A percentile compares a stretch with the other conserved stretches of the same genome.
These are phyloP conservation scores for Bipolaris sorokiniana DNA, from an alignment of 2,329 filamentous ascomycete species.

Conservation along the genomic window DNA sequence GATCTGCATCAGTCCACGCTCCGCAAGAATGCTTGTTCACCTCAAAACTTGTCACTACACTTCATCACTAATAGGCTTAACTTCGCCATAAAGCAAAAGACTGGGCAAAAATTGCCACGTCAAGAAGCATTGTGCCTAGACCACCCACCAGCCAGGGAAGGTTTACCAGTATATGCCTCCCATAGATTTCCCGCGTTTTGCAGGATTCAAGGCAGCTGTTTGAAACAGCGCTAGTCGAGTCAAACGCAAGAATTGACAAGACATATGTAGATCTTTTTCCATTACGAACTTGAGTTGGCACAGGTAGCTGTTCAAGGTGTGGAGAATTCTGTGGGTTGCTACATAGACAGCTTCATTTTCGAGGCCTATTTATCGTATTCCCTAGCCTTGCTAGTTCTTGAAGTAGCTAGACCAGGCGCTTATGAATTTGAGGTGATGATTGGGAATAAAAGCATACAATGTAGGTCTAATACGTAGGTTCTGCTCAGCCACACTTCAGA, in stretches of 20 bases:
- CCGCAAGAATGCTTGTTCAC: too few relatives aligned
- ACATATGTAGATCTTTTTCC: not conserved
- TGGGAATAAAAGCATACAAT: not conserved
- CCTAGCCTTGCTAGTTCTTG: not conserved
- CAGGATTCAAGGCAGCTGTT: not conserved
- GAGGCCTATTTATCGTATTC: not conserved
- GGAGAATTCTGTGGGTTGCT: not conserved
- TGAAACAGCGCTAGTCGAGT: not conserved
- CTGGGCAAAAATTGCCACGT: not conserved
- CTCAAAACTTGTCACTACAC: not conserved
- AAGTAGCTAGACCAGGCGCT: not conserved
- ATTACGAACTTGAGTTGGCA: not conserved
- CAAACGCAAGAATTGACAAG: not conserved
- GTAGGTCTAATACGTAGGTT: not conserved
- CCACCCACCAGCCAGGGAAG: not conserved
- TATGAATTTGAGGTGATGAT: not conserved
- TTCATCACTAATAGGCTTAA: not conserved
- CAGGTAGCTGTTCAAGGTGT: not conserved
- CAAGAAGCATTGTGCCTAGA: not conserved
- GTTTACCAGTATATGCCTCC: not conserved
- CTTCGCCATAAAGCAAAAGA: not conserved
- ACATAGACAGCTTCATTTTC: not conserved
- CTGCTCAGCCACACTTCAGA: not conserved
- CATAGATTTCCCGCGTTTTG: not conserved
- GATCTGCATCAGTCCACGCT: too few relatives aligned